Conservation (phyloP, 208 protist species). For the Leishmania tropica region DNA sequence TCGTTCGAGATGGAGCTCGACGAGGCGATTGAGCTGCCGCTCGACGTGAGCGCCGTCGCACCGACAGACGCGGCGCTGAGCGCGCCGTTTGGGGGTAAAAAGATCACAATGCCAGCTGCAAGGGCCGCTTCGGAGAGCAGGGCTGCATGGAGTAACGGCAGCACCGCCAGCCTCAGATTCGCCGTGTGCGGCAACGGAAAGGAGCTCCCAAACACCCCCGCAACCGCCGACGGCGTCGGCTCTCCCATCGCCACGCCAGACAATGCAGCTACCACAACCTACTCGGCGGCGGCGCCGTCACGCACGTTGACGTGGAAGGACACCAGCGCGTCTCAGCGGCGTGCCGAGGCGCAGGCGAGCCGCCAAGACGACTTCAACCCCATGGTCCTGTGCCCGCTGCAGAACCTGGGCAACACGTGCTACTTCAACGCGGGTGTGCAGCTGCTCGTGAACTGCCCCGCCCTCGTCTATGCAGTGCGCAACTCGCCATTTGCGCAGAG, state of each 20-base stretch:
- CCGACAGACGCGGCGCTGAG: background rate
- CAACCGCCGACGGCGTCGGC: conserved; percentile 1
- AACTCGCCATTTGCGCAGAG: conserved; percentile 38
- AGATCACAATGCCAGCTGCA: background rate
- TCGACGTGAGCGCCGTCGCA: background rate
- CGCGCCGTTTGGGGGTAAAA: background rate
- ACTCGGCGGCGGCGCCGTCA: background rate
- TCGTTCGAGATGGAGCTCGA: conserved; percentile 20
- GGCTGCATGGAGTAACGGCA: background rate
- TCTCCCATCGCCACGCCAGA: background rate
- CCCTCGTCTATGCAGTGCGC: conserved; percentile 68
- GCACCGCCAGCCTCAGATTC: background rate
- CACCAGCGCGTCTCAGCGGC: conserved; percentile 18
- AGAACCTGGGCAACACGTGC: conserved; percentile 98
- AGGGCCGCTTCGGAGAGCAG: background rate
- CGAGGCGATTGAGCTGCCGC: conserved; percentile 15
- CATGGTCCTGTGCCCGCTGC: conserved; percentile 79
- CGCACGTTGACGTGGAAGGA: conserved; percentile 9
- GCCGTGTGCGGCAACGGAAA: background rate
- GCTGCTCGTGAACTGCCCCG: conserved; percentile 89
- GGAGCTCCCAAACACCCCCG: background rate
- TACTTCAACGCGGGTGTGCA: conserved; percentile 98
- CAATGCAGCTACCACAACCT: background rate
- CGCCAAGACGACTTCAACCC: conserved; percentile 38
- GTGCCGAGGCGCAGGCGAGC: conserved; percentile 24